These are phyloP conservation scores for Leccinum solheimii DNA, from an alignment of 1,284 basidiomycete genomes.

Conservation along the genomic window DNA sequence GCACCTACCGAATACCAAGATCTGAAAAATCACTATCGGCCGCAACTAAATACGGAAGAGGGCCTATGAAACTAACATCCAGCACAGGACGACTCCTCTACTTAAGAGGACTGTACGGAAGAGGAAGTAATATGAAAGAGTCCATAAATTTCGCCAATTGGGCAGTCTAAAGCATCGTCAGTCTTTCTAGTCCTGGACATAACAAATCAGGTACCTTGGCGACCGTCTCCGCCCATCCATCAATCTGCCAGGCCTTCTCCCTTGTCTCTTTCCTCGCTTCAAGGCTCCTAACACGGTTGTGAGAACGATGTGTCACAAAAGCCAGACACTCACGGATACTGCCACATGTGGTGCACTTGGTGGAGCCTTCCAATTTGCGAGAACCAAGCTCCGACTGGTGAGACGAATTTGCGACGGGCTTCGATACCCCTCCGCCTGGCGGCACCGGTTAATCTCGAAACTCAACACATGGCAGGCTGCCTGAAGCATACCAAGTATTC, in stretches of 20 bases:
- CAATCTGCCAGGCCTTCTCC: slow-evolving; percentile 88
- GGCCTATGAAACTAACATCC: background rate
- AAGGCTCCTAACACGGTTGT: slow-evolving; percentile 55
- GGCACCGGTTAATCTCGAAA: slow-evolving; percentile 9
- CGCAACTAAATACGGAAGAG: background rate
- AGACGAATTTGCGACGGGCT: slow-evolving; percentile 79
- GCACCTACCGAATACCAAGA: background rate
- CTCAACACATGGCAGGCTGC: background rate
- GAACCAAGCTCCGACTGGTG: slow-evolving; percentile 93
- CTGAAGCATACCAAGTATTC: slow-evolving; percentile 68
- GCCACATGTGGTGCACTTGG: slow-evolving; percentile 93
- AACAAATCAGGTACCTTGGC: slow-evolving; percentile 61
- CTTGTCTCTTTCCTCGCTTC: slow-evolving; percentile 79
- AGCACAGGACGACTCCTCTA: slow-evolving; percentile 33
- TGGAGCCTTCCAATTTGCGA: slow-evolving; percentile 88
- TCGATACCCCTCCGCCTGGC: slow-evolving; percentile 83
- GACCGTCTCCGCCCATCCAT: slow-evolving; percentile 94
- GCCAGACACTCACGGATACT: slow-evolving; percentile 71
- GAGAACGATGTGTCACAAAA: slow-evolving; percentile 12
- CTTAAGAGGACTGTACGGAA: slow-evolving; percentile 81
- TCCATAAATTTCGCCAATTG: slow-evolving; percentile 80
- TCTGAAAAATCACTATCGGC: background rate
- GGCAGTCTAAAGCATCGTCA: slow-evolving; percentile 57
- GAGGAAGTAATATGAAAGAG: slow-evolving; percentile 68
- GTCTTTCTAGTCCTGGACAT: slow-evolving; percentile 1